phyloP scores from a whole-genome alignment of 805 yeast species.

The Maudiozyma pseudohumilis region DNA sequence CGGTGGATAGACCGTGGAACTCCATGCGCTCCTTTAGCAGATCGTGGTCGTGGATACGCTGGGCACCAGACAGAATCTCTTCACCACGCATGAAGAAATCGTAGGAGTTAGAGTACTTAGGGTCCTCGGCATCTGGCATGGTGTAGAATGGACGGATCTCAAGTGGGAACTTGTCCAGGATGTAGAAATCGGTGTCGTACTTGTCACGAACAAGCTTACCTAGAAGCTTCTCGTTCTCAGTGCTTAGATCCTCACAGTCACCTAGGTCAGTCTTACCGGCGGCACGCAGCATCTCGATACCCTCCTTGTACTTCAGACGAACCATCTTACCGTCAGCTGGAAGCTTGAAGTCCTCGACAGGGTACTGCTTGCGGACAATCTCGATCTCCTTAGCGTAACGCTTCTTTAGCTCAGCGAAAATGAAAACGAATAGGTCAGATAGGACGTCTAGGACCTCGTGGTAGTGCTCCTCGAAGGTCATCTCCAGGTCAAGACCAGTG shows the following conservation, averaged over 20 bases:
- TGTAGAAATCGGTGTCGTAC: conserved; percentile 95
- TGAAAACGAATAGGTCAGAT: conserved; percentile 72
- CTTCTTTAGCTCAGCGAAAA: conserved; percentile 71
- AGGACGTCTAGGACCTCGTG: conserved; percentile 70
- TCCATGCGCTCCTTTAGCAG: conserved; percentile 73
- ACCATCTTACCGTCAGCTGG: conserved; percentile 95
- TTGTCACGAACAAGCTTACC: conserved; percentile 88
- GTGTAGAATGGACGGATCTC: conserved; percentile 97
- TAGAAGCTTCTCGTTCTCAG: conserved; percentile 89
- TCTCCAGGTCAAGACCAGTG: conserved; percentile 93
- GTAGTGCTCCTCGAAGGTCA: conserved; percentile 97
- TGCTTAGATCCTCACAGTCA: conserved; percentile 80
- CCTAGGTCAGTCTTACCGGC: conserved; percentile 63
- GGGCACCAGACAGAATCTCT: conserved; percentile 98
- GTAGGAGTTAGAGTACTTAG: conserved; percentile 91
- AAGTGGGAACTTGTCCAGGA: conserved; percentile 95
- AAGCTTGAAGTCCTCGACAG: conserved; percentile 93
- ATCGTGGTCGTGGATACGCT: conserved; percentile 92
- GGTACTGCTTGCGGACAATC: conserved; percentile 84
- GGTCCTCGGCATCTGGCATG: conserved; percentile 93
- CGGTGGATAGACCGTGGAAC: conserved; percentile 74
- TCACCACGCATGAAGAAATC: conserved; percentile 99
- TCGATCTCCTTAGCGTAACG: conserved; percentile 82
- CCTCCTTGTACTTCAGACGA: conserved; percentile 80
- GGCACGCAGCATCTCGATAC: conserved; percentile 73